phyloP scores from a whole-genome alignment of 768 basidiomycete genomes.

The Leccinum incarnatum region DNA sequence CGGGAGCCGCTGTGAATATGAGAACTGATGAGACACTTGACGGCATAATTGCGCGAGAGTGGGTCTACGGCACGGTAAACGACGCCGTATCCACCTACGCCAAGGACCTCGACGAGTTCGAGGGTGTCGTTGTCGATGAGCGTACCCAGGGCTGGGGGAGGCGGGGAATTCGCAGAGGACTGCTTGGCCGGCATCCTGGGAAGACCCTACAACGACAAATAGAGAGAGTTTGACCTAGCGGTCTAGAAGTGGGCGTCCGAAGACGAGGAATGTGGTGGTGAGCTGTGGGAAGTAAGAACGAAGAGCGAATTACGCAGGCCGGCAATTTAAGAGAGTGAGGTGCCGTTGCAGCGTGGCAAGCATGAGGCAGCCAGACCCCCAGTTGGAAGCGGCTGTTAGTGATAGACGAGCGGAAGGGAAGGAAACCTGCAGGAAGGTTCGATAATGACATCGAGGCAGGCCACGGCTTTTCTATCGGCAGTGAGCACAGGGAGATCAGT shows the following conservation, averaged over 20 bases:
- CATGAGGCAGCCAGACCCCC: constrained; percentile 35
- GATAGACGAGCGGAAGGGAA: constrained; percentile 33
- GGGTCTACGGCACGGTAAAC: constrained; percentile 84
- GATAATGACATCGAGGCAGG: constrained; percentile 24
- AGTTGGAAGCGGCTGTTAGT: constrained; percentile 30
- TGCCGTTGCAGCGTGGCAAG: constrained; percentile 34
- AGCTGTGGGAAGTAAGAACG: constrained; percentile 26
- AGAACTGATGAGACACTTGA: constrained; percentile 81
- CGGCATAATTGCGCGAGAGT: constrained; percentile 66
- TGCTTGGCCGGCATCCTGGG: constrained; percentile 33
- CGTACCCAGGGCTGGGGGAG: constrained; percentile 61
- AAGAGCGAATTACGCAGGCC: constrained; percentile 20
- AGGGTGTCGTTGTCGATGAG: constrained; percentile 80
- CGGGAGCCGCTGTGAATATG: constrained; percentile 43
- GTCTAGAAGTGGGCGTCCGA: constrained; percentile 24
- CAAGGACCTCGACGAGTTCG: constrained; percentile 83
- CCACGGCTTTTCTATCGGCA: constrained; percentile 31
- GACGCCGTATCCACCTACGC: constrained; percentile 92
- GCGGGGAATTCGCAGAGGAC: constrained; percentile 40
- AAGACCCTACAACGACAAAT: constrained; percentile 15
- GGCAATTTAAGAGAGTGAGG: constrained; percentile 34
- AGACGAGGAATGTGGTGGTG: constrained; percentile 19
- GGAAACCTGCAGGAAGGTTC: constrained; percentile 26
- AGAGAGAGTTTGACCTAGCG: constrained; percentile 19
- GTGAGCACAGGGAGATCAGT: constrained; percentile 24